Base-by-base conservation (phyloP, 257 asterid genomes). In the Primulina tabacum region DNA sequence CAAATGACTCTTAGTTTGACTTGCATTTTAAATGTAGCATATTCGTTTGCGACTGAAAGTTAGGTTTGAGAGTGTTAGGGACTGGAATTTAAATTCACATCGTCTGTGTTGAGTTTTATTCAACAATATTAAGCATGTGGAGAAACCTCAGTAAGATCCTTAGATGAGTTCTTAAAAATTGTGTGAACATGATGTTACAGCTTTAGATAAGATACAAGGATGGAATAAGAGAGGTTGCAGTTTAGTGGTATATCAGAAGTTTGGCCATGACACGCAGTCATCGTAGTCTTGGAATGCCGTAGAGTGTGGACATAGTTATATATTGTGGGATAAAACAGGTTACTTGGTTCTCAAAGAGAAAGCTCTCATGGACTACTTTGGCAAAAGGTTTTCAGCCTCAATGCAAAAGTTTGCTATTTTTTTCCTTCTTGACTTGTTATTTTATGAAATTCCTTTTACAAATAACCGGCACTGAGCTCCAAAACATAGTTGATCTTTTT, bases 51-150 rank as follows among this genome's bases (percentile, higher is more conserved):
- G 59, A 69, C 1, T 65, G 26, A 28, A 76, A 60, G 7, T 18
- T 14, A 37, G 18, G 30, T 62, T 26, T 8, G 17, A 11, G 60
- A 43, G 33, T 18, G 43, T 55, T 71, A 58, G 26, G 29, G 30
- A 30, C 14, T 62, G 9, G 34, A 24, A 60, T 56, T 74, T 21
- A 71, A 66, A 12, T 29, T 18, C 55, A 40, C 21, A 12, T 62
- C 58, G 11, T 73, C 21, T 43, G 69, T 43, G 62, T 52, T 33
- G 63, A 59, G 58, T 20, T 30, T 73, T 50, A n/a, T 70, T 17
- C 9, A 61, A 43, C 9, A 61, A 43, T 33, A 50, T 66, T 40
- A 63, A 62, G 67, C 30, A 50, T 60, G 60, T 72, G 81, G 71
- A 62, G 67, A 43, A 63, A 37, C 40, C 67, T 55, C 35, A 37